phyloP scores from a whole-genome alignment of 1,284 basidiomycete genomes.

The Bjerkandera adusta region DNA sequence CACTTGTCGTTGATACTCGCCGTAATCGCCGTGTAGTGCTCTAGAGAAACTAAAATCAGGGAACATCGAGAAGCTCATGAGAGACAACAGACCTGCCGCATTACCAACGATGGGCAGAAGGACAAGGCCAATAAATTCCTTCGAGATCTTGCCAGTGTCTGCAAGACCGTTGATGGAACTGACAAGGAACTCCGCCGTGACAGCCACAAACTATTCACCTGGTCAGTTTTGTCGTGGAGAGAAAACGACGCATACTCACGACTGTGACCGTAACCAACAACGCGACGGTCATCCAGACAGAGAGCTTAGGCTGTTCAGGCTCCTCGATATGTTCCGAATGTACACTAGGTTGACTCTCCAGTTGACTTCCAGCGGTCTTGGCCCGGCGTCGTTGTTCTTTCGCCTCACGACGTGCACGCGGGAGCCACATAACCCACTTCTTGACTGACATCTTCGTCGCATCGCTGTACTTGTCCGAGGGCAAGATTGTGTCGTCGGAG shows the following conservation, averaged over 20 bases:
- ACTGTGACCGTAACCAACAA: slow-evolving; percentile 64
- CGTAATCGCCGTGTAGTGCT: slow-evolving; percentile 86
- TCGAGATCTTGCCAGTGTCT: slow-evolving; percentile 47
- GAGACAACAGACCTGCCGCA: slow-evolving; percentile 55
- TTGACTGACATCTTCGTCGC: no score
- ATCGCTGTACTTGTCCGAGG: background rate
- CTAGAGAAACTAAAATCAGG: slow-evolving; percentile 31
- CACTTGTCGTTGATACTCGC: slow-evolving; percentile 81
- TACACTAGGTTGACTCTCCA: no score
- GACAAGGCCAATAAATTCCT: slow-evolving; percentile 85
- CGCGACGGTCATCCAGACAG: slow-evolving; percentile 45
- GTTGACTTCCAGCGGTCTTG: no score
- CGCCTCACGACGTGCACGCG: no score
- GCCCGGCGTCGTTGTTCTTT: no score
- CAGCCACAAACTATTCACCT: slow-evolving; percentile 56
- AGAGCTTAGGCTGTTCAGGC: slow-evolving; percentile 55
- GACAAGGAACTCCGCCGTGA: slow-evolving; percentile 88
- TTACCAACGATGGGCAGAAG: slow-evolving; percentile 88
- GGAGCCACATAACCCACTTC: no score
- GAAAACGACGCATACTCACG: slow-evolving; percentile 37
- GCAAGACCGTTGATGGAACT: slow-evolving; percentile 75
- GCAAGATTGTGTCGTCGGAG: slow-evolving; percentile 47
- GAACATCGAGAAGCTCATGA: slow-evolving; percentile 1
- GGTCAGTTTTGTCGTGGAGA: background rate
- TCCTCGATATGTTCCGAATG: no score